phyloP scores from a whole-genome alignment of 495 filamentous ascomycete species.

The Tuber umbilicatum region DNA sequence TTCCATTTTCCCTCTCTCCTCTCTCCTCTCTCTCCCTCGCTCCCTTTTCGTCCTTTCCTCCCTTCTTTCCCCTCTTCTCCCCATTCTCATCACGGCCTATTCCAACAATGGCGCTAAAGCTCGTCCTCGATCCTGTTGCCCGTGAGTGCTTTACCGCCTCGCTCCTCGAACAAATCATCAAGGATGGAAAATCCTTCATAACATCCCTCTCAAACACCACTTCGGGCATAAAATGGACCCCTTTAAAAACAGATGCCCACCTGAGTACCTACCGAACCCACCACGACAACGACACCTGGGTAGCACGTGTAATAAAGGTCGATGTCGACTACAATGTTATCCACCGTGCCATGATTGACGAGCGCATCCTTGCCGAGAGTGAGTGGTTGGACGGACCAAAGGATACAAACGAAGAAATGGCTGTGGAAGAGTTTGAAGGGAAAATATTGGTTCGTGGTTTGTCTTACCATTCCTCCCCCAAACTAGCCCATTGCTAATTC shows the following conservation, averaged over 20 bases:
- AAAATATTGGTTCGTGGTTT: conserved; percentile 31
- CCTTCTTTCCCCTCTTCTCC: background rate
- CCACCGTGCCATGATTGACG: conserved; percentile 19
- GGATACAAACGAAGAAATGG: conserved; percentile 29
- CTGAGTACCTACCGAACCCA: conserved; percentile 33
- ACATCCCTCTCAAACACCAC: background rate
- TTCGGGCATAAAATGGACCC: conserved; percentile 20
- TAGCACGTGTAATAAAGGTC: conserved; percentile 25
- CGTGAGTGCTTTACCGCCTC: background rate
- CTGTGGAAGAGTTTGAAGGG: conserved; percentile 27
- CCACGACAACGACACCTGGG: conserved; percentile 34
- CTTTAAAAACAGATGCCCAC: conserved; percentile 30
- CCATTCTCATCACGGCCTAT: background rate
- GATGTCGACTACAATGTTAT: conserved; percentile 29
- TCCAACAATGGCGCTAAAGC: background rate
- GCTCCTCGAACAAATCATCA: background rate
- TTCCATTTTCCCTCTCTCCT: too few relatives aligned
- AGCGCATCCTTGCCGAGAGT: conserved; percentile 29
- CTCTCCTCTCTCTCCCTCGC: background rate
- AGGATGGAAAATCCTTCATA: background rate
- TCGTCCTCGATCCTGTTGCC: background rate
- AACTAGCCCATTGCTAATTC: background rate
- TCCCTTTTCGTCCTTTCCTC: background rate
- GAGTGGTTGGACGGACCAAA: conserved; percentile 20
- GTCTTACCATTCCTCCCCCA: background rate